Conservation (phyloP, 306 rosid species). For the Prunus dulcis region DNA sequence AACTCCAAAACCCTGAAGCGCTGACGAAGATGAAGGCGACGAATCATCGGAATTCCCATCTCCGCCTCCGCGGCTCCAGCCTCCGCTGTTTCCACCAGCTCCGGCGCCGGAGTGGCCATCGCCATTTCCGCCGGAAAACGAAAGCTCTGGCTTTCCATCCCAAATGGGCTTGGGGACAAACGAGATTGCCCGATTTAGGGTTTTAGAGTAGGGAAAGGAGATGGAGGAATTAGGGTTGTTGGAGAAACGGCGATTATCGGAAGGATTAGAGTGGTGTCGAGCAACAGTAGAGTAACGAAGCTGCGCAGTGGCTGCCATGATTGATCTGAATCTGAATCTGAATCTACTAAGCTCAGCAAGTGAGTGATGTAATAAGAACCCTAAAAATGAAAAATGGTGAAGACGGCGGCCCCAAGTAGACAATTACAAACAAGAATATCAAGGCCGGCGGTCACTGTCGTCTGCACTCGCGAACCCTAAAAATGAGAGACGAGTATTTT, state of each 20-base stretch:
- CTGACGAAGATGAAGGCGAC: conserved; percentile 29
- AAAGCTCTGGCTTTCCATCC: conserved; percentile 34
- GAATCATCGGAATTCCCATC: conserved; percentile 19
- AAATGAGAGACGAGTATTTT: not conserved
- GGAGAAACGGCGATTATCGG: conserved; percentile 8
- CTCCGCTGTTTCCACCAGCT: conserved; percentile 23
- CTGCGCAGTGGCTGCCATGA: conserved; percentile 62
- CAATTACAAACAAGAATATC: not conserved
- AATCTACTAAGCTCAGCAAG: not conserved
- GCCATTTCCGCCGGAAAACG: conserved; percentile 51
- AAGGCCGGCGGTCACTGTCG: not conserved
- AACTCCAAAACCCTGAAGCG: conserved; percentile 39
- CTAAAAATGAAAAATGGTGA: not conserved
- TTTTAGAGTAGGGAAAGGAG: conserved; percentile 35
- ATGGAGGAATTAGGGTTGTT: not conserved
- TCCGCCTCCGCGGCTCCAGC: conserved; percentile 40
- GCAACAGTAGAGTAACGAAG: conserved; percentile 51
- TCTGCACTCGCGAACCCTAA: not conserved
- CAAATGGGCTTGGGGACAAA: conserved; percentile 24
- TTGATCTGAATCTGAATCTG: not conserved
- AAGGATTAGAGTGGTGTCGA: conserved; percentile 15
- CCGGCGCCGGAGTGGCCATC: conserved; percentile 18
- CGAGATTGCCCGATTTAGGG: conserved; percentile 31
- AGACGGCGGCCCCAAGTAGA: too few species aligned
- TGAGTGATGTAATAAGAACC: too few species aligned